A percentile compares a stretch with the other conserved stretches of the same genome.
Conservation (phyloP, 805 yeast species). For the Gaillardinia entomophila region DNA sequence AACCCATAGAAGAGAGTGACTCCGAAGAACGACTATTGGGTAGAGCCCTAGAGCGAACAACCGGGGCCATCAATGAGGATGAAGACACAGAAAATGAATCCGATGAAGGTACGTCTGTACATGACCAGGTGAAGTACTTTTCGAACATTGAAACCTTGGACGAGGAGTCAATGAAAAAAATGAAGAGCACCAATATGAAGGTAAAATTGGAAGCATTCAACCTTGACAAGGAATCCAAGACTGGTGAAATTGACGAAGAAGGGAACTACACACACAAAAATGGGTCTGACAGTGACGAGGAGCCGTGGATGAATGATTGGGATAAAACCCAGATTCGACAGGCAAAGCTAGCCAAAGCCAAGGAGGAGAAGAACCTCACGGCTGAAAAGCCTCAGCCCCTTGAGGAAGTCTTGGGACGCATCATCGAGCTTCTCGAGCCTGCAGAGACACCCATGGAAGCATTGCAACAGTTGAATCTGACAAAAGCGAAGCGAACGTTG, state of each 20-base stretch:
- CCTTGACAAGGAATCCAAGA: conserved; percentile 48
- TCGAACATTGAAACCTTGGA: conserved; percentile 19
- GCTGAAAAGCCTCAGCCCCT: too few relatives aligned
- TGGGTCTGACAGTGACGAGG: conserved; percentile 19
- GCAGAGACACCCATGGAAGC: conserved; percentile 59
- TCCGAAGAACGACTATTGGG: conserved; percentile 3
- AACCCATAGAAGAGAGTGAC: conserved; percentile 3
- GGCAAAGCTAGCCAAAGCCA: conserved; percentile 38
- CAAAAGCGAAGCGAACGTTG: not conserved
- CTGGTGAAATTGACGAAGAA: conserved; percentile 55
- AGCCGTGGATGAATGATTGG: conserved; percentile 13
- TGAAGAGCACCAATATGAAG: conserved; percentile 10
- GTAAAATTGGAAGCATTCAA: conserved; percentile 61
- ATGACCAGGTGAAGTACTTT: conserved; percentile 16
- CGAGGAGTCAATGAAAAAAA: not conserved
- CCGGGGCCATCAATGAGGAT: conserved; percentile 2
- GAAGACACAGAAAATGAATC: conserved; percentile 5
- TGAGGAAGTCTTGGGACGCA: too few relatives aligned
- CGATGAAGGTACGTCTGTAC: conserved; percentile 8
- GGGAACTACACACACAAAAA: conserved; percentile 50
- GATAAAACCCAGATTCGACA: conserved; percentile 18
- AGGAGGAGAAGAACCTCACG: conserved; percentile 9
- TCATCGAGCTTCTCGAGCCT: conserved; percentile 43
- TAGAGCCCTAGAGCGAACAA: conserved; percentile 5
- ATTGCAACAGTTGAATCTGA: conserved; percentile 1